A percentile compares a stretch with the other conserved stretches of the same genome.
These are phyloP conservation scores for Nematodospora anomalae DNA, from an alignment of 1,139 yeast species.

Conservation along the genomic window DNA sequence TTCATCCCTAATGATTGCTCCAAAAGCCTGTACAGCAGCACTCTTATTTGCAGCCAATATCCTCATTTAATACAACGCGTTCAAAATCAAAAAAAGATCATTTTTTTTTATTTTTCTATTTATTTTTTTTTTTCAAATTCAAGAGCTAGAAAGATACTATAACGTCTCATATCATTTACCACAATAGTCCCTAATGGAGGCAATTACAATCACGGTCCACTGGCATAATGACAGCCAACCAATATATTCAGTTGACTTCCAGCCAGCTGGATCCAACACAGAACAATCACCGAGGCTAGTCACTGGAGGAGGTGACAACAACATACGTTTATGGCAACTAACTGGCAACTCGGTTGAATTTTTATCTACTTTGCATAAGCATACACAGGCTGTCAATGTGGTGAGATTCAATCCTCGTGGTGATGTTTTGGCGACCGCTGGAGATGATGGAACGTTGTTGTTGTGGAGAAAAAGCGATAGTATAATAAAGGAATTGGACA, in stretches of 20 bases:
- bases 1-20: no score
- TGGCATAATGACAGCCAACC: constrained; percentile 86
- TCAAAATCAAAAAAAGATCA: no score
- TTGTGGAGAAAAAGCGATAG: constrained; percentile 69
- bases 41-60: no score
- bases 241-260: constrained; percentile 80
- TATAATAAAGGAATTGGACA: constrained; percentile 53
- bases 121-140: no score
- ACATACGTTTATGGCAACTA: constrained; percentile 65
- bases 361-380: constrained; percentile 77
- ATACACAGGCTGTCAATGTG: constrained; percentile 91
- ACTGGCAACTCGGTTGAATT: constrained; percentile 42
- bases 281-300: constrained; percentile 47
- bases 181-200: no score
- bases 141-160: no score
- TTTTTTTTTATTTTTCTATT: no score
- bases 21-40: no score
- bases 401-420: constrained; percentile 78
- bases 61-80: no score
- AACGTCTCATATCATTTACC: no score
- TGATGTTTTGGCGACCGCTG: constrained; percentile 76
- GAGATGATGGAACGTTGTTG: constrained; percentile 89
- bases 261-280: constrained; percentile 40
- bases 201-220: constrained; percentile 65
- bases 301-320: constrained; percentile 95